Conservation (phyloP, 1,284 basidiomycete genomes). For the Sporisorium reilianum region DNA sequence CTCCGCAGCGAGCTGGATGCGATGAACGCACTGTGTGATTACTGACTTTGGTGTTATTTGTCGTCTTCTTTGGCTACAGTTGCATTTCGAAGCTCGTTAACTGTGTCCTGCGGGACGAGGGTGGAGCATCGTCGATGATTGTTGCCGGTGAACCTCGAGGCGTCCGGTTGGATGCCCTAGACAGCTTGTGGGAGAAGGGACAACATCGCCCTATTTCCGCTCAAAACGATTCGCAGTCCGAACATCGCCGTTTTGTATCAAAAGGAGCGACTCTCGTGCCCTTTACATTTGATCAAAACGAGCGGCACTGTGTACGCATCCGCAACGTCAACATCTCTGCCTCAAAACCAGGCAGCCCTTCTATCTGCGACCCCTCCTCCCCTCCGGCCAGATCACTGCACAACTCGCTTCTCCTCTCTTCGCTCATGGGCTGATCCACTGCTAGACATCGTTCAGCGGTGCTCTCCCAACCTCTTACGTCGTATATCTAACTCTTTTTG, state of each 20-base stretch:
- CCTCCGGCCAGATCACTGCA: not conserved
- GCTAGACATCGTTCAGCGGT: not conserved
- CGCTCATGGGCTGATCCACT: not conserved
- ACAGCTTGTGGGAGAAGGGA: not conserved
- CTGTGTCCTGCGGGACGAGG: not conserved
- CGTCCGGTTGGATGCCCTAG: no score
- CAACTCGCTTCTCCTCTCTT: not conserved
- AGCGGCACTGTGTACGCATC: no score
- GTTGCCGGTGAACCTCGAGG: not conserved
- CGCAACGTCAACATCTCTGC: not conserved
- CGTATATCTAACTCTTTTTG: not conserved
- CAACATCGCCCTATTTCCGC: not conserved
- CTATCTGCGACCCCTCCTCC: no score
- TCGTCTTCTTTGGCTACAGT: constrained; percentile 13
- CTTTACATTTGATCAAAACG: not conserved
- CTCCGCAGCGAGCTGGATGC: no score
- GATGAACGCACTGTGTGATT: not conserved
- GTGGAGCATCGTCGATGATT: not conserved
- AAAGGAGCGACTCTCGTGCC: not conserved
- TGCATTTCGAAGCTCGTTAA: constrained; percentile 55
- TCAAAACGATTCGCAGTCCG: not conserved
- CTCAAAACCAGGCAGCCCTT: no score
- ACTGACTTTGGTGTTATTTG: not conserved
- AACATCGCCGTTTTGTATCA: not conserved
- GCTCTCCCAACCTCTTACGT: not conserved